A percentile compares a stretch with the other conserved stretches of the same genome.
Conservation (phyloP, 176 grass and related monocot species). For the Aegilops sharonensis region DNA sequence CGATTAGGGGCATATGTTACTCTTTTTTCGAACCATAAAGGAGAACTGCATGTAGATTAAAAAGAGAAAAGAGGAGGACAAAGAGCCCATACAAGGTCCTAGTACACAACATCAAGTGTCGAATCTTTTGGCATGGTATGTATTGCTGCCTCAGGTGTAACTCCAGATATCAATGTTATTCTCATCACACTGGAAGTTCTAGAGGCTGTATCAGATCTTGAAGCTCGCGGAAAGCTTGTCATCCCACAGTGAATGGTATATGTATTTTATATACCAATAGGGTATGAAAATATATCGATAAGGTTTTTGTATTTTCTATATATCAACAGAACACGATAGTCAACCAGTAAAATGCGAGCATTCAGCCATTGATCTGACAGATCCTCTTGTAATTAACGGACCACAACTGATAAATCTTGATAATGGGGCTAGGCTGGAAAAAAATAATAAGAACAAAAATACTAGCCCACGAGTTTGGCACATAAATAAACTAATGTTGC, state of each 20-base stretch:
- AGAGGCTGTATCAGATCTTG: neutral
- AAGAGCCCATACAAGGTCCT: neutral
- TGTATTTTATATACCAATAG: neutral
- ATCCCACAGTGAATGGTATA: neutral
- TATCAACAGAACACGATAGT: neutral
- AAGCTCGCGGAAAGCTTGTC: neutral
- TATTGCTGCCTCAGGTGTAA: neutral
- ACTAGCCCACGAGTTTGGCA: neutral
- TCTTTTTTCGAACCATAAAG: neutral
- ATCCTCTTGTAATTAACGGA: neutral
- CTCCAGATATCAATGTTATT: neutral
- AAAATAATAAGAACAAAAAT: neutral
- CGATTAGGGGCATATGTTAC: neutral
- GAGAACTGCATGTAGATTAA: too few species aligned
- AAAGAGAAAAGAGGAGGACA: too few species aligned
- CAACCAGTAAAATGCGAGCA: neutral
- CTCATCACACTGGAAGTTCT: neutral
- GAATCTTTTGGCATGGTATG: neutral
- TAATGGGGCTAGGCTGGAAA: neutral
- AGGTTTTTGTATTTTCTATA: neutral
- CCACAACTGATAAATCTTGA: neutral
- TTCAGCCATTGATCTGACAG: neutral
- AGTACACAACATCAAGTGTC: neutral
- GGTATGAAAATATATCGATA: neutral
- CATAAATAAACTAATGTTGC: neutral